phyloP scores from a whole-genome alignment of 345 rosid species.

The Gossypium australe region DNA sequence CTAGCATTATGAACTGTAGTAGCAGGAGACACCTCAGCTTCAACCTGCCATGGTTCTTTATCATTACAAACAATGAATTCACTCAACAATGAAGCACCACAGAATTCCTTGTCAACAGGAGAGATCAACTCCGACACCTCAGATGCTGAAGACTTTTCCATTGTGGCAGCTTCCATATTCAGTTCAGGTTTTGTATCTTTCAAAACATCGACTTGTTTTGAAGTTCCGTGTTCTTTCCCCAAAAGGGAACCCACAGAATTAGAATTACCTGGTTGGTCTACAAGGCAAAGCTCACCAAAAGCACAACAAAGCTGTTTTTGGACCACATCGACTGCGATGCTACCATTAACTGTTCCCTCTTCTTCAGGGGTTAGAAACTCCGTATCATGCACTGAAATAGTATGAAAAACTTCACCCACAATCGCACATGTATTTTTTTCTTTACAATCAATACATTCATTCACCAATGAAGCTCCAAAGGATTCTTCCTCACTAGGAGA shows the following conservation, averaged over 20 bases:
- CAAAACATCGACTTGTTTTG: conserved; percentile 13
- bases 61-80: conserved; percentile 5
- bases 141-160: conserved; percentile 18
- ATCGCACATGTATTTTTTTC: conserved; percentile 9
- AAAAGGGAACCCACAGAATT: conserved; percentile 12
- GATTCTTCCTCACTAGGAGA: conserved; percentile 14
- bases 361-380: conserved; percentile 5
- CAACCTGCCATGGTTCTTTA: conserved; percentile 7
- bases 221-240: conserved; percentile 9
- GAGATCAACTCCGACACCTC: conserved; percentile 10
- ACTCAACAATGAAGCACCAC: background rate
- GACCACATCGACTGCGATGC: background rate
- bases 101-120: conserved; percentile 14
- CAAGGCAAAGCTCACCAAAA: conserved; percentile 6
- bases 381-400: conserved; percentile 13
- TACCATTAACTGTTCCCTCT: background rate
- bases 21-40: conserved; percentile 14
- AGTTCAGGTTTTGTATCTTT: conserved; percentile 10
- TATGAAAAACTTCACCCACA: conserved; percentile 13
- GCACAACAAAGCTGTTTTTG: conserved; percentile 7
- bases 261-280: background rate
- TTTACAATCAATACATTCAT: conserved; percentile 8
- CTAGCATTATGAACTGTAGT: conserved; percentile 18
- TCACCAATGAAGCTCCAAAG: background rate
- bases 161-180: conserved; percentile 20